Base-by-base conservation (phyloP, 2,329 filamentous ascomycete genomes). In the Alternaria incomplexa region DNA sequence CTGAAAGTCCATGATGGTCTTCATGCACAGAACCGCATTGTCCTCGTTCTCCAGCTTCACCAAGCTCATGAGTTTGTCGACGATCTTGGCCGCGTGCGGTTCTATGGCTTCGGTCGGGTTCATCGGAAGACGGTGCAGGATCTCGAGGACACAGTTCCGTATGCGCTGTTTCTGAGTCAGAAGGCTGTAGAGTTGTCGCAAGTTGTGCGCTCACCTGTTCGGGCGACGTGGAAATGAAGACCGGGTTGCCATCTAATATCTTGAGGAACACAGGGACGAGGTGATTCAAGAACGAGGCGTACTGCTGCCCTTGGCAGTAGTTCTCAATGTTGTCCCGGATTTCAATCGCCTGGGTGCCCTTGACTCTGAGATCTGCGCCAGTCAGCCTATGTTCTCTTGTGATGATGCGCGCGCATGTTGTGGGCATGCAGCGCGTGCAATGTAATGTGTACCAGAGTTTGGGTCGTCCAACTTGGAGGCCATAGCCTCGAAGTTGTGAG, bases 11-110 rank as follows among this genome's bases (percentile, higher is more conserved):
- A 97, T 97, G 55, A 97, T 93, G 13, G 95, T 97, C 85, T 99
- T 99, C 82, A 99, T 93, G 78, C 95, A 97, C 66, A 99, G 84
- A n/a, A 96, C 93, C 3, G 95, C 96, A 85, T 99, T 99, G 67
- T 99, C 96, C 81, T 99, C 96, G 73, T 99, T 99, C 81, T 99
- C 96, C 45, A 89, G 91, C 70, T 91, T 90, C 63, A 98, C 93
- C 62, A 99, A 84, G 58, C 88, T 87, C 89, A 98, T 95, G 66
- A 98, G 86, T 69, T 97, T 86, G 76, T 97, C 94, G 63, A 97
- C 93, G 64, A 97, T 90, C 77, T 96, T 93, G 68, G 90, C 87
- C 43, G 95, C 94, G 80, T 95, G 96, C 1, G 90, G 91, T 78
- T 98, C 94, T 81, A 97, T 90, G 1, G 89, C 89, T 73, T 97